A percentile compares a stretch with the other conserved stretches of the same genome.
These are phyloP conservation scores for Trametes pubescens DNA, from an alignment of 1,284 basidiomycete genomes.

Conservation along the genomic window DNA sequence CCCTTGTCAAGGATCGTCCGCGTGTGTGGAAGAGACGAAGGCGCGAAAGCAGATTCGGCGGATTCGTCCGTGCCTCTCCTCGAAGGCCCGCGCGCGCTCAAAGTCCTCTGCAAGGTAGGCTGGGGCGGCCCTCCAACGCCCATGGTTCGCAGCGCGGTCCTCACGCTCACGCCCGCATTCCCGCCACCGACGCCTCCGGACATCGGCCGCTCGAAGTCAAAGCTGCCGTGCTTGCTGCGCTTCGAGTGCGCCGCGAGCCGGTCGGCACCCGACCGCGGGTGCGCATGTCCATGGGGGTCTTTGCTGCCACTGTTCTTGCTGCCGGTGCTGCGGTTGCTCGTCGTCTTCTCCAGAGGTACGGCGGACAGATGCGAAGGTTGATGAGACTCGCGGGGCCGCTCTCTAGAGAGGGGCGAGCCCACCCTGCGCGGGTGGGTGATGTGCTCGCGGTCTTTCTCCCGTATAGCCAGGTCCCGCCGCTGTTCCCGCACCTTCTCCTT, in stretches of 20 bases:
- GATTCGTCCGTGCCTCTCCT: conserved; percentile 23
- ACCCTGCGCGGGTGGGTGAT: conserved; percentile 43
- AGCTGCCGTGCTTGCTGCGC: conserved; percentile 67
- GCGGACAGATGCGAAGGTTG: conserved; percentile 30
- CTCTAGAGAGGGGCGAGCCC: conserved; percentile 40
- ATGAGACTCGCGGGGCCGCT: conserved; percentile 35
- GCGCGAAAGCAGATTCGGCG: conserved; percentile 11
- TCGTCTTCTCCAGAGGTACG: conserved; percentile 40
- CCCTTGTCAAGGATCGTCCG: conserved; percentile 20
- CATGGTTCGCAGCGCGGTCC: conserved; percentile 35
- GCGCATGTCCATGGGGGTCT: conserved; percentile 32
- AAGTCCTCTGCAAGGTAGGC: conserved; percentile 31
- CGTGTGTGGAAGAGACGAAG: conserved; percentile 15
- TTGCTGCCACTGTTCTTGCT: conserved; percentile 38
- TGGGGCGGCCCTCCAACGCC: conserved; percentile 27
- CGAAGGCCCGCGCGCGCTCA: conserved; percentile 29
- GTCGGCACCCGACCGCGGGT: conserved; percentile 23
- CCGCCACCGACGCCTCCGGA: conserved; percentile 32
- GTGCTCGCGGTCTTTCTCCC: conserved; percentile 36
- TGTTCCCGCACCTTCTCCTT: conserved; percentile 31
- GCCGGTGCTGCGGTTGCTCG: conserved; percentile 37
- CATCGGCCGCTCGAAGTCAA: conserved; percentile 70
- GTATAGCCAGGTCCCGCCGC: conserved; percentile 29
- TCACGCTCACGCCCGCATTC: conserved; percentile 28
- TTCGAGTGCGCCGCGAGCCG: conserved; percentile 38